Evolutionary conservation across 2,329 filamentous ascomycete species (phyloP).

Genomic region (Emmonsiellopsis sp.): DNA sequence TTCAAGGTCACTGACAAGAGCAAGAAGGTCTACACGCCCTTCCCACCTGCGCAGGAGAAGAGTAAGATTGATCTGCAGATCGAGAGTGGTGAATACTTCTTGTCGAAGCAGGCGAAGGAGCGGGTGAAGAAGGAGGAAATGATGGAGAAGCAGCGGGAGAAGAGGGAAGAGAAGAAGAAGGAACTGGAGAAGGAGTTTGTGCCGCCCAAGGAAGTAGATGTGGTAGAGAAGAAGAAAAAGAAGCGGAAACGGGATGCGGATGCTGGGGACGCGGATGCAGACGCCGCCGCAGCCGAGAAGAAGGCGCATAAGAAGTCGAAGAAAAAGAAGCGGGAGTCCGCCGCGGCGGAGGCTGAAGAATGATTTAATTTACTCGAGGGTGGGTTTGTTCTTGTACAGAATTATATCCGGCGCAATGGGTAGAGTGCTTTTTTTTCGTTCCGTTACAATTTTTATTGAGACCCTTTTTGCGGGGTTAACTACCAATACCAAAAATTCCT

Average conservation of each 20-base stretch:
- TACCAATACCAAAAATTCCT: not conserved
- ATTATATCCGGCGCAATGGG: slow-evolving; percentile 3
- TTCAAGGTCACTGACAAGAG: slow-evolving; percentile 83
- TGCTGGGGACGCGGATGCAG: not conserved
- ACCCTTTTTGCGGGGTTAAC: not conserved
- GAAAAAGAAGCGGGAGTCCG: slow-evolving; percentile 28
- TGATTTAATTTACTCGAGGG: slow-evolving; percentile 4
- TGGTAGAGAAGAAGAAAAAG: slow-evolving; percentile 39
- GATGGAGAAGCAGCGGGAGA: slow-evolving; percentile 73
- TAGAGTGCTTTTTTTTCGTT: not conserved
- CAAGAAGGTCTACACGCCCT: slow-evolving; percentile 93
- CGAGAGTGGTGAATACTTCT: slow-evolving; percentile 93
- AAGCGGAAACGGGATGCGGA: slow-evolving; percentile 16
- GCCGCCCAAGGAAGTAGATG: slow-evolving; percentile 66
- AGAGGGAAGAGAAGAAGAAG: slow-evolving; percentile 79
- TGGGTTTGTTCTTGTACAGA: slow-evolving; percentile 1
- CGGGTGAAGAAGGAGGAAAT: slow-evolving; percentile 68
- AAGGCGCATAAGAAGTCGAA: slow-evolving; percentile 52
- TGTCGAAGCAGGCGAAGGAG: slow-evolving; percentile 87
- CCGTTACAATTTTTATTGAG: not conserved
- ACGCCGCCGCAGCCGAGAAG: slow-evolving; percentile 33
- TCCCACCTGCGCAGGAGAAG: slow-evolving; percentile 94
- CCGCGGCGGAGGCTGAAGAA: slow-evolving; percentile 16
- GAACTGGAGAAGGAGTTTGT: slow-evolving; percentile 80
- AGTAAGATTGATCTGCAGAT: slow-evolving; percentile 98